Evolutionary conservation across 768 basidiomycete species (phyloP).

Genomic region (Leccinum imitatum): DNA sequence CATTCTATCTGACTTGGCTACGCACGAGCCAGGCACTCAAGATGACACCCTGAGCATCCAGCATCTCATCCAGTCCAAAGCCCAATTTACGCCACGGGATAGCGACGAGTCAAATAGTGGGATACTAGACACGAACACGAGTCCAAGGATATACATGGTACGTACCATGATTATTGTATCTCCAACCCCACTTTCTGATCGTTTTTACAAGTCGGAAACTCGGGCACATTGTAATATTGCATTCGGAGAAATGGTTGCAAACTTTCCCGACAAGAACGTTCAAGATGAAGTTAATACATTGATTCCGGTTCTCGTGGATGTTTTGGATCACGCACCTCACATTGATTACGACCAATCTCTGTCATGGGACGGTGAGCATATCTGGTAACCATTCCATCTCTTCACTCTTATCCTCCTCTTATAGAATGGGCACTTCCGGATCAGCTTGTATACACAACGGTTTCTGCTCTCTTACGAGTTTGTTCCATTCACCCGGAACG

Average conservation of each 20-base stretch:
- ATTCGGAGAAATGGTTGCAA: conserved; percentile 74
- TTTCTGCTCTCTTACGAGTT: conserved; percentile 71
- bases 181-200: not conserved
- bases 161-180: conserved; percentile 13
- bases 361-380: conserved; percentile 70
- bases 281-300: conserved; percentile 49
- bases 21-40: conserved; percentile 47
- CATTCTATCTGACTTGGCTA: conserved; percentile 73
- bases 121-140: conserved; percentile 23
- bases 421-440: conserved; percentile 89
- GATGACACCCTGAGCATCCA: conserved; percentile 50
- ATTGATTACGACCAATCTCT: conserved; percentile 77
- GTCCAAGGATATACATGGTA: conserved; percentile 56
- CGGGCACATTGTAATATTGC: conserved; percentile 79
- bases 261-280: conserved; percentile 56
- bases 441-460: conserved; percentile 76
- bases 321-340: conserved; percentile 69
- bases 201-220: conserved; percentile 54
- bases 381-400: not conserved
- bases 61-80: conserved; percentile 60
- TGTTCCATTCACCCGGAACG: conserved; percentile 53
- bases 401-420: conserved; percentile 1
- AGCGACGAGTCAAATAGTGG: conserved; percentile 13
- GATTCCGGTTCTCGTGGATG: conserved; percentile 60
- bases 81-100: conserved; percentile 41